These are phyloP conservation scores for Corymbia calophylla DNA, from an alignment of 441 rosid species.

Conservation along the genomic window DNA sequence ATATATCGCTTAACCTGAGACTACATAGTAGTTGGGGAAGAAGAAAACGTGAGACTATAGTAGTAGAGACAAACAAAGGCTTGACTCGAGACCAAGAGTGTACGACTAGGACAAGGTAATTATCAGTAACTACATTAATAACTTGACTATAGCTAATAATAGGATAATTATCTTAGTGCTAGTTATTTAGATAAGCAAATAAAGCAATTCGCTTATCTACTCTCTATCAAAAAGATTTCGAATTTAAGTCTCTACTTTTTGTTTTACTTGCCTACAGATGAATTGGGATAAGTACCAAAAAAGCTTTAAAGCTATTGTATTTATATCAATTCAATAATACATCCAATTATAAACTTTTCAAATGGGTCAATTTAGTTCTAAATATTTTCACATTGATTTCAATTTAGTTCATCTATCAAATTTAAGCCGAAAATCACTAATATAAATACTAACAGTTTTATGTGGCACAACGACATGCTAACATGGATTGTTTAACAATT, in stretches of 20 bases:
- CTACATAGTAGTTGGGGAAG: not conserved
- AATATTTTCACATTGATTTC: too few relatives aligned
- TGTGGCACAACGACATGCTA: accelerated
- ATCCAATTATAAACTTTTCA: too few relatives aligned
- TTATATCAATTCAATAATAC: too few relatives aligned
- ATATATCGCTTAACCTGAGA: too few relatives aligned
- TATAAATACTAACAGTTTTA: accelerated
- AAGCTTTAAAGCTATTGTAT: too few relatives aligned
- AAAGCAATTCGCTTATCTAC: not conserved
- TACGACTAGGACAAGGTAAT: too few relatives aligned
- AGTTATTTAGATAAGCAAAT: not conserved
- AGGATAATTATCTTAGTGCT: not conserved
- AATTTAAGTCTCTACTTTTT: not conserved
- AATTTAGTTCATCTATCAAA: too few relatives aligned
- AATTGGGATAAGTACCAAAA: not conserved
- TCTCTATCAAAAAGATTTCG: not conserved
- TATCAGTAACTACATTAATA: not conserved
- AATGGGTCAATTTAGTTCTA: too few relatives aligned
- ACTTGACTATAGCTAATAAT: not conserved
- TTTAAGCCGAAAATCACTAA: not conserved
- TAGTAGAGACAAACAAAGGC: not conserved
- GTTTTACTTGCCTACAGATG: not conserved
- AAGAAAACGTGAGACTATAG: not conserved
- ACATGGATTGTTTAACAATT: too few relatives aligned
- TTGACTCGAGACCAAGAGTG: not conserved